These are phyloP conservation scores for Lentinula raphanica DNA, from an alignment of 768 basidiomycete species.

Conservation along the genomic window DNA sequence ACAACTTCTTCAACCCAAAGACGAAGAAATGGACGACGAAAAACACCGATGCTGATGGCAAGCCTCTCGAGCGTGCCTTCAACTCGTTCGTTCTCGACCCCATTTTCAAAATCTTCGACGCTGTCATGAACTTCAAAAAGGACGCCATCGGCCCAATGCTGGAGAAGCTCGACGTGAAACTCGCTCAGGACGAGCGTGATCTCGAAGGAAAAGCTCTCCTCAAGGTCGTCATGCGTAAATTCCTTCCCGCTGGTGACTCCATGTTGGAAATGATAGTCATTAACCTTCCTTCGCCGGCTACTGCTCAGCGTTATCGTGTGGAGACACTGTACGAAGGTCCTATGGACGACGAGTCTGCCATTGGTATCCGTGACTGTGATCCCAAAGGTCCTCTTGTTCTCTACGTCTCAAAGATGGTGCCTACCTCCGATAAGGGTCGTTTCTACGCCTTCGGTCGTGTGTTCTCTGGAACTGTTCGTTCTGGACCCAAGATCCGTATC, in stretches of 20 bases:
- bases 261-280: constrained; percentile 99
- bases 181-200: constrained; percentile 83
- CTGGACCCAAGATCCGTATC: constrained; percentile 98
- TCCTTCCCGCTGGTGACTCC: constrained; percentile 97
- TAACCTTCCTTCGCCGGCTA: constrained; percentile 94
- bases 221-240: constrained; percentile 98
- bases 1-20: constrained; percentile 98
- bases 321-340: constrained; percentile 99
- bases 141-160: constrained; percentile 77
- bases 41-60: constrained; percentile 69
- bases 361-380: constrained; percentile 97
- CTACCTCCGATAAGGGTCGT: constrained; percentile 98
- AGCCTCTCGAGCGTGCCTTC: constrained; percentile 95
- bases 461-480: constrained; percentile 95
- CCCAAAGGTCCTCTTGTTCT: constrained; percentile 93
- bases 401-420: constrained; percentile 99
- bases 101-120: constrained; percentile 97
- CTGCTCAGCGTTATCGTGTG: constrained; percentile 97
- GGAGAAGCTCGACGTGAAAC: constrained; percentile 94
- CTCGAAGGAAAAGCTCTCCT: constrained; percentile 93
- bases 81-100: constrained; percentile 98
- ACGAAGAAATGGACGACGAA: constrained; percentile 96
- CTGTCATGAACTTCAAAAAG: constrained; percentile 99
- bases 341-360: constrained; percentile 99
- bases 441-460: constrained; percentile 99